Evolutionary conservation across 306 rosid species (phyloP), one percentile per base, ranked within the genome.

Genomic region (Sicyos edulis): DNA sequence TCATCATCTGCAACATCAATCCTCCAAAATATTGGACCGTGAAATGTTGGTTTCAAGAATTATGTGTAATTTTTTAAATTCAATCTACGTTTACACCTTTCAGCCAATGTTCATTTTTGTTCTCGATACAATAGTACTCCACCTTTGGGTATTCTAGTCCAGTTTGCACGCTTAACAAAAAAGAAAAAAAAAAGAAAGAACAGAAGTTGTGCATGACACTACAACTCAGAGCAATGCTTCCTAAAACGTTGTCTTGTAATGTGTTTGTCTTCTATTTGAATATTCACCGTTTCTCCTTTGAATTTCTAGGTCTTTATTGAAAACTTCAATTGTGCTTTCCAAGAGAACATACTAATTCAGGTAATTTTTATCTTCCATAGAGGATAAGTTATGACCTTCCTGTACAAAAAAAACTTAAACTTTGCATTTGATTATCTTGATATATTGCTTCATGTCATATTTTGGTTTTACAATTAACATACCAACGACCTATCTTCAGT

Each of bases 341-440:
- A 93, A 86, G 98, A 93, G 79, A 93, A 90, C 78, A 81, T 93
- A 82, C 92, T 93, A 65, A 86, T 93, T 82, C 98, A 93, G 97
- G 96, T 93, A 74, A 77, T 12, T 57, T 74, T 80, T 21, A 13
- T 62, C 44, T 29, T 29, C 71, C 45, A 10, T 60, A n/a, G 65
- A 50, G 16, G 51, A 59, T 63, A 40, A 70, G 53, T 16, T 45
- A 57, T 13, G 58, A 70, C 49, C 40, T 45, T 37, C 42, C 7
- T 37, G 42, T 37, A 37, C 42, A 4, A 37, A 37, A 37, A 37
- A 37, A 70, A 54, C 40, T 45, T 53, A 24, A 65, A 50, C 77
- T 49, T 73, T 64, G 67, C n/a, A 56, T 65, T 54, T 66, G 15
- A 45, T 64, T 40, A 40, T 34, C 74, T 79, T 59, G 49, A 11